phyloP scores from a whole-genome alignment of 139 green algal species.

The Nannochloris sp. region DNA sequence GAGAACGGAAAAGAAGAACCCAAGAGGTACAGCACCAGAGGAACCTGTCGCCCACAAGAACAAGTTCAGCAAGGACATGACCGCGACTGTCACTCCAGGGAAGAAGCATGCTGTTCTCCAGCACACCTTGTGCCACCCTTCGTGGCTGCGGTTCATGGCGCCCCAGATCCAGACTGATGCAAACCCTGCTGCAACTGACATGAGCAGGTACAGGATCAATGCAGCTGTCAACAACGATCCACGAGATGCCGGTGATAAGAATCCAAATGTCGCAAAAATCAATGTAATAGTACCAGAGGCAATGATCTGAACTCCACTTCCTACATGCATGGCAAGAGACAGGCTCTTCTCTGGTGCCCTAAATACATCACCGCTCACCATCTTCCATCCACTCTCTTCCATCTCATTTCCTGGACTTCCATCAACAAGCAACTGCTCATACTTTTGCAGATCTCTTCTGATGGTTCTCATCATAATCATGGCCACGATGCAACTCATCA shows the following conservation, averaged over 20 bases:
- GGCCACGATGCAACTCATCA: constrained; percentile 83
- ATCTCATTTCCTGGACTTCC: constrained; percentile 27
- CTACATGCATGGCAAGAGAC: constrained; percentile 56
- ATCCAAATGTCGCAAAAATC: constrained; percentile 83
- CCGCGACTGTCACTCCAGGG: constrained; percentile 68
- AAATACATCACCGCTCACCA: constrained; percentile 92
- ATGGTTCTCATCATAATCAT: constrained; percentile 88
- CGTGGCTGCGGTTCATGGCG: constrained; percentile 64
- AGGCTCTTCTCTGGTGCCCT: constrained; percentile 49
- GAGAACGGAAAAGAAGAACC: constrained; percentile 80
- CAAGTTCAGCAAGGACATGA: constrained; percentile 77
- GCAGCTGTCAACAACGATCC: constrained; percentile 80
- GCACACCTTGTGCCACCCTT: constrained; percentile 47
- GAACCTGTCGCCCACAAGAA: constrained; percentile 65
- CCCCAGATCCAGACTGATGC: constrained; percentile 70
- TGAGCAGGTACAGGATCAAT: constrained; percentile 75
- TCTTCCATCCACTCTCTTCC: constrained; percentile 95
- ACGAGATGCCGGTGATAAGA: constrained; percentile 83
- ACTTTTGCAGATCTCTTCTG: constrained; percentile 80
- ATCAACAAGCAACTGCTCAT: constrained; percentile 86
- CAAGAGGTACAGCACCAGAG: constrained; percentile 72
- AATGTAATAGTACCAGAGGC: constrained; percentile 66
- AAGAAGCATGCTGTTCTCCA: constrained; percentile 64
- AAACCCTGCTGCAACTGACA: constrained; percentile 58
- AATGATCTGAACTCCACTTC: constrained; percentile 82